Base-by-base conservation (phyloP, 2,329 filamentous ascomycete genomes). In the Iodosphaeria phyllophila region DNA sequence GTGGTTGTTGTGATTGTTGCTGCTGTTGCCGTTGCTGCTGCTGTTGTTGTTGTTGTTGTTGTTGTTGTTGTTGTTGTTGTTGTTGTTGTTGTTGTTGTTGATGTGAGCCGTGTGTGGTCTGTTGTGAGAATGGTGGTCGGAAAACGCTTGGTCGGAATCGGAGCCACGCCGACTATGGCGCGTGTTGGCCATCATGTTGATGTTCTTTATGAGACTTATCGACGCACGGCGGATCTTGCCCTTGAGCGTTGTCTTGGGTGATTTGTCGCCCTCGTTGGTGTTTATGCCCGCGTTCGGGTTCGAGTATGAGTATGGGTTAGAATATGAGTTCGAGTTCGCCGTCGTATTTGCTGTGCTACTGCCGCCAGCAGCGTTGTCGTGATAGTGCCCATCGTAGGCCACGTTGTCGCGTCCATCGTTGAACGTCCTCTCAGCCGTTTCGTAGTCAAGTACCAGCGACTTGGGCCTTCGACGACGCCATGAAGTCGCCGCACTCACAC, bases 221-320 rank as follows among this genome's bases (percentile, higher is more conserved):
- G 65, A 70, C 1, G 64, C 65, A 7, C 65, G 51, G 13, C 64
- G 57, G 24, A 69, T 50, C 32, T 58, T 61, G 23, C 58, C 54
- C 39, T 57, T 63, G 28, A 69, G 30, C 9, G 41, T 39, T 5
- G 35, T 30, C 8, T 27, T 32, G 10, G 35, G 31, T 5, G 5
- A 23, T n/a, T 8, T 19, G 18, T 24, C 34, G 9, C 27, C 27
- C n/a, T 12, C 16, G 8, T 30, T 32, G 16, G 22, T 29, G 24
- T 34, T 29, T 18, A 19, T 12, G 13, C 30, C 32, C 10, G 30
- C 23, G 18, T 32, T 31, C 21, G 22, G n/a, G n/a, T n/a, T n/a
- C n/a, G n/a, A n/a, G n/a, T n/a, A 27, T 6, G 24, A 19, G 12
- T 18, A 12, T 13, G 24, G 12, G 13, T 20, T 20, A 9, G 15